phyloP scores from a whole-genome alignment of 805 yeast species.

The Cyberlindnera galapagoensis region DNA sequence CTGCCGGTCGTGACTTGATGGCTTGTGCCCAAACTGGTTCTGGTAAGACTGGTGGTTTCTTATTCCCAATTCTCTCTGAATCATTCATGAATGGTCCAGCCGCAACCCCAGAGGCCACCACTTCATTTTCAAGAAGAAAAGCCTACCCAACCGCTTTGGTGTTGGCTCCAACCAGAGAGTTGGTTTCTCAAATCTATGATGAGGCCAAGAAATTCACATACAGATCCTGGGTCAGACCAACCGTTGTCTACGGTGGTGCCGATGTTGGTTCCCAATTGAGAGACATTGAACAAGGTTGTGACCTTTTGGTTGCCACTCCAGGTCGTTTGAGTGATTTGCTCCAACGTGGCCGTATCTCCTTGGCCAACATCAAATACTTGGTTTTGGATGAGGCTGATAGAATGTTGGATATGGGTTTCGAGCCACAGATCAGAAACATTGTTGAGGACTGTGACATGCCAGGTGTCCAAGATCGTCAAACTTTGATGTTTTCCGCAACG shows the following conservation, averaged over 20 bases:
- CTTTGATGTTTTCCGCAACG: constrained; percentile 97
- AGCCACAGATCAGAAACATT: constrained; percentile 97
- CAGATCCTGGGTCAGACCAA: constrained; percentile 97
- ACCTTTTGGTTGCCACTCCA: constrained; percentile 95
- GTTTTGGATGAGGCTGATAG: constrained; percentile 99
- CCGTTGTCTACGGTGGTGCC: constrained; percentile 98
- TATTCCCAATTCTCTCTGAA: constrained; percentile 94
- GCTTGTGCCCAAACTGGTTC: constrained; percentile 99
- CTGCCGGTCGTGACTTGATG: constrained; percentile 87
- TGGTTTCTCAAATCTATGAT: constrained; percentile 93
- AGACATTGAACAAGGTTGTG: constrained; percentile 90
- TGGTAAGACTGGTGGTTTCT: constrained; percentile 99
- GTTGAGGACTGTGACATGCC: constrained; percentile 99
- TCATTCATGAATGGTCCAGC: constrained; percentile 87
- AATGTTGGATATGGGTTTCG: constrained; percentile 99
- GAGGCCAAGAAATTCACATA: constrained; percentile 94
- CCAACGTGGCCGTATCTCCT: constrained; percentile 90
- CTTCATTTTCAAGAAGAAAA: constrained; percentile 58
- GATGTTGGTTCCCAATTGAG: constrained; percentile 84
- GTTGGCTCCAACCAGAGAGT: constrained; percentile 98
- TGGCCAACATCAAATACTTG: constrained; percentile 83
- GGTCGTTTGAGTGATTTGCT: constrained; percentile 96
- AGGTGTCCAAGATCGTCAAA: constrained; percentile 81
- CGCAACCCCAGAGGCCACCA: constrained; percentile 37
- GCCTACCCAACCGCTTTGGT: constrained; percentile 93